Evolutionary conservation across 2,329 filamentous ascomycete genomes (phyloP).

Genomic region (Apiospora kogelbergensis): DNA sequence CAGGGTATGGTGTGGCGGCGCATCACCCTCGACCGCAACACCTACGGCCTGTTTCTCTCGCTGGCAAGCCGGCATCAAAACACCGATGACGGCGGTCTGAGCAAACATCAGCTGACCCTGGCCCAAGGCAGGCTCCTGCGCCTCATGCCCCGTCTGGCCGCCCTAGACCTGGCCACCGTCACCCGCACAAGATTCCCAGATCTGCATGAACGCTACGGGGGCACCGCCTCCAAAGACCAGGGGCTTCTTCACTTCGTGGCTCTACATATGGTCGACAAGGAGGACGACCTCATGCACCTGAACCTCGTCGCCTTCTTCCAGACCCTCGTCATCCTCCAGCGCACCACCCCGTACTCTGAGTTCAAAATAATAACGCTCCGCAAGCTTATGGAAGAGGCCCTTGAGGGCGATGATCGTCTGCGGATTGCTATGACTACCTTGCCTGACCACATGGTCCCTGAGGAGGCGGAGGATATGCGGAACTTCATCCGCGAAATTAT

Average conservation of each 20-base stretch:
- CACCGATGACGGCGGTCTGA: slow-evolving; percentile 22
- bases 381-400: slow-evolving; percentile 42
- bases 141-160: slow-evolving; percentile 49
- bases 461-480: slow-evolving; percentile 49
- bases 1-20: slow-evolving; percentile 55
- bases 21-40: slow-evolving; percentile 45
- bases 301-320: slow-evolving; percentile 9
- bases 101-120: slow-evolving; percentile 43
- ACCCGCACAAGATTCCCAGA: slow-evolving; percentile 37
- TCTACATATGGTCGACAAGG: slow-evolving; percentile 49
- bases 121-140: slow-evolving; percentile 55
- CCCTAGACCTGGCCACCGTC: slow-evolving; percentile 44
- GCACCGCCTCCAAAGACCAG: slow-evolving; percentile 23
- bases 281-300: slow-evolving; percentile 31
- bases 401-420: slow-evolving; percentile 38
- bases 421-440: slow-evolving; percentile 39
- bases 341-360: slow-evolving; percentile 37
- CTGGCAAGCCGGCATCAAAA: slow-evolving; percentile 35
- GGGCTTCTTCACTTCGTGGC: slow-evolving; percentile 53
- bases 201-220: slow-evolving; percentile 27
- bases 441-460: slow-evolving; percentile 49
- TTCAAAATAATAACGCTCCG: slow-evolving; percentile 38
- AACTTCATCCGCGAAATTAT: slow-evolving; percentile 45
- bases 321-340: slow-evolving; percentile 41
- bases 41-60: slow-evolving; percentile 46